Base-by-base conservation (phyloP, 73 alveolate species). In the Breviolum minutum region DNA sequence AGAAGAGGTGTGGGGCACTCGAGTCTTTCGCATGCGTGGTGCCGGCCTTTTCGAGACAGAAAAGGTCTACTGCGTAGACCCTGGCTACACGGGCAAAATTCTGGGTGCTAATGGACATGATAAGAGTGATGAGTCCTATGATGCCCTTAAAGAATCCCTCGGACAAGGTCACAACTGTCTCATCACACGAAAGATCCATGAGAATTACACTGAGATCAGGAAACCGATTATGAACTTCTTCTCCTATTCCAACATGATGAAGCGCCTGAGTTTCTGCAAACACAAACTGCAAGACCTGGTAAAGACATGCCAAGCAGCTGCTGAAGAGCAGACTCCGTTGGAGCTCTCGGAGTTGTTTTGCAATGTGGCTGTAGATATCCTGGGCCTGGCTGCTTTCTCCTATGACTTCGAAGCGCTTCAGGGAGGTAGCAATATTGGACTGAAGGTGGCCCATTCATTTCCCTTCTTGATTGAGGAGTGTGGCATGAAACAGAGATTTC, bases 1-100 rank as follows among this genome's bases (percentile, higher is more conserved):
- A 7, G 60, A 80, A 16, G 88, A 80, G 88, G 48, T 32, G 29
- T 80, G 88, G 88, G 88, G 88, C 88, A 32, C 61, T 9, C 11
- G 32, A n/a, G 16, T 80, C 88, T 80, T 80, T 29, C 88, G 88
- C 69, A 80, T 80, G 14, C 88, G 88, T 80, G 88, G 88, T 68
- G 30, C 88, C 14, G 88, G 88, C 5, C 48, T 80, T 7, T 80
- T 80, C 29, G 88, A 80, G 30, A 2, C 88, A 7, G 69, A 63
- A 6, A 32, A 68, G 22, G 63, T 76, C 63, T n/a, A 76, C 63
- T 76, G 86, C 86, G 29, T 20, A 9, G 86, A 76, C 29, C 22
- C 63, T 20, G 11, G 63, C 7, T 76, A 76, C 29, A 63, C 29
- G 22, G 86, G 29, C 5, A 8, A 5, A 20, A 8, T 76, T 29